These are phyloP conservation scores for Fraxinus greggii DNA, from an alignment of 305 asterid genomes.

Conservation along the genomic window DNA sequence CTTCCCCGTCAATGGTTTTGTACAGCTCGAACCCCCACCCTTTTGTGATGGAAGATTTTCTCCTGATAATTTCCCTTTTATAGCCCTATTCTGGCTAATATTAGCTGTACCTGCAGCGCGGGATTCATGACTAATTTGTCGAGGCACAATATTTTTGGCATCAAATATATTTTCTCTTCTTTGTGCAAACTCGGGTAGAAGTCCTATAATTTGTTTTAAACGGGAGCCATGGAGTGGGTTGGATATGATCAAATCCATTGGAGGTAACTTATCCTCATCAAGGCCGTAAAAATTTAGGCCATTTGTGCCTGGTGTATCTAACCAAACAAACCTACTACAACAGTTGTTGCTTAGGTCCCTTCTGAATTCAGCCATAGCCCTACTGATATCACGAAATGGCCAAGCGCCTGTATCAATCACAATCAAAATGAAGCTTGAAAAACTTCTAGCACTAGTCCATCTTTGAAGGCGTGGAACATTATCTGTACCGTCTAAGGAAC, in stretches of 20 bases:
- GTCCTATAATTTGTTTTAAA: slow-evolving; percentile 31
- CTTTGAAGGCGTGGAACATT: slow-evolving; percentile 14
- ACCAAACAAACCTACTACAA: slow-evolving; percentile 46
- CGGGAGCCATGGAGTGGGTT: slow-evolving; percentile 60
- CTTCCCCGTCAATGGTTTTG: slow-evolving; percentile 40
- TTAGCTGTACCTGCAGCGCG: neutral
- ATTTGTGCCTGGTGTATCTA: slow-evolving; percentile 25
- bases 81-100: neutral
- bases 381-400: slow-evolving; percentile 27
- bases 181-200: neutral
- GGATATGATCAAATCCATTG: slow-evolving; percentile 37
- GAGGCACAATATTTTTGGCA: neutral
- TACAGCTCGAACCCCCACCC: neutral
- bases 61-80: neutral
- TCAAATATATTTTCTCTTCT: neutral
- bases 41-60: neutral
- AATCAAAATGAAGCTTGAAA: slow-evolving; percentile 26
- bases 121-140: neutral
- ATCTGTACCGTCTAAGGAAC: slow-evolving; percentile 43
- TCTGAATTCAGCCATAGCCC: slow-evolving; percentile 47
- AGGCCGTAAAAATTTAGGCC: slow-evolving; percentile 24
- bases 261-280: slow-evolving; percentile 33
- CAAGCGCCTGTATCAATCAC: slow-evolving; percentile 39
- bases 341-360: slow-evolving; percentile 31
- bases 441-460: neutral